These are phyloP conservation scores for Tillandsia leiboldiana DNA, from an alignment of 176 grass and related monocot genomes.

Conservation along the genomic window DNA sequence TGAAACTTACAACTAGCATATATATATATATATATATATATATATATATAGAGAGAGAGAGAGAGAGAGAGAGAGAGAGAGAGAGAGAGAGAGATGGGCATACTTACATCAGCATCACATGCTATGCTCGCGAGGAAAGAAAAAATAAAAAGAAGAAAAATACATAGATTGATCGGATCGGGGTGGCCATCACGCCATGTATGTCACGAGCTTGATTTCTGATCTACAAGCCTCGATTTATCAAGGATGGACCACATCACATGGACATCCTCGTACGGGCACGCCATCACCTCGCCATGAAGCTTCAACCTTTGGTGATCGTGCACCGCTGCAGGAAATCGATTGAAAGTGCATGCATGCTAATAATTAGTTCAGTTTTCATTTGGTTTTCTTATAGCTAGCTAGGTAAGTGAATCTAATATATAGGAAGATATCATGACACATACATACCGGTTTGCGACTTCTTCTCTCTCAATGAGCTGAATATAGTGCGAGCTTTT, in stretches of 20 bases:
- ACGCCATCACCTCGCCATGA: constrained; percentile 70
- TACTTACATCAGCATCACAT: no score
- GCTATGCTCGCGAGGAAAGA: background rate
- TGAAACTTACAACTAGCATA: no score
- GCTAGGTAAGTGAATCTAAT: constrained; percentile 1
- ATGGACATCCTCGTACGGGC: constrained; percentile 59
- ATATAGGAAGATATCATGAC: background rate
- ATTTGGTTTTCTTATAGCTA: background rate
- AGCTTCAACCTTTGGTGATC: constrained; percentile 38
- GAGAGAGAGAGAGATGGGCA: no score
- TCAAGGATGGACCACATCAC: constrained; percentile 86
- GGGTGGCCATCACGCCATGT: constrained; percentile 18
- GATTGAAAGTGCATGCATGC: constrained; percentile 14
- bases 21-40: no score
- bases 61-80: no score
- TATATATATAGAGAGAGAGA: no score
- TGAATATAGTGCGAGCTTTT: constrained; percentile 46
- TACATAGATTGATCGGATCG: background rate
- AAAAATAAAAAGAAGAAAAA: no score
- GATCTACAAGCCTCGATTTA: constrained; percentile 37
- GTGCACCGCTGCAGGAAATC: constrained; percentile 14
- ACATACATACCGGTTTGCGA: constrained; percentile 14
- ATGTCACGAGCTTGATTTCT: constrained; percentile 32
- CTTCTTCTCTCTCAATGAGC: constrained; percentile 34
- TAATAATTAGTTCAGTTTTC: background rate